Evolutionary conservation across 768 basidiomycete species (phyloP), one percentile per base, ranked within the genome.

Genomic region (Leccinellum rugosiceps): DNA sequence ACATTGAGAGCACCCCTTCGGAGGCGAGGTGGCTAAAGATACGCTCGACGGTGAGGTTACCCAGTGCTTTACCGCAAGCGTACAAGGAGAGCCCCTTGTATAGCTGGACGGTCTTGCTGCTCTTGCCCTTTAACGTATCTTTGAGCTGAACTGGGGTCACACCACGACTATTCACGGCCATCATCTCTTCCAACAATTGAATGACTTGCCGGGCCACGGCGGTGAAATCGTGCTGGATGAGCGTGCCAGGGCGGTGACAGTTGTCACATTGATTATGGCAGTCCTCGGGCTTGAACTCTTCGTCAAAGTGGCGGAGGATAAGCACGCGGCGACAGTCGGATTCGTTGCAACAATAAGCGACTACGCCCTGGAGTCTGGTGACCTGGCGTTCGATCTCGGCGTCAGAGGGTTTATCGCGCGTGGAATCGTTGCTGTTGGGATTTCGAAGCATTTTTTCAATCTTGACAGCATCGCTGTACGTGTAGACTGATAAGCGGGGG

Each of bases 281-380:
- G 15, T 83, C 62, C 25, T 68, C 74, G 31, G 80, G 75, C 58
- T 87, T 80, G 72, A 98, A 98, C 9, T 76, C 75, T 69, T 99
- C 92, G 59, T 84, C 85, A 64, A 97, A 98, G 71, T 92, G 91
- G n/a, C 81, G 80, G 17, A 99, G 82, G n/a, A 98, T 77, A 63
- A 92, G 90, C 6, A 83, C 79, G 3, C 97, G 87, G 14, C 97
- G 86, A 66, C 97, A 99, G 62, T 90, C 89, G 26, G 86, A 83
- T 50, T 83, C 79, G 71, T 97, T 93, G 57, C 74, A 68, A 71
- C 92, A 94, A 73, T 87, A 99, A 57, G 83, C 76, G n/a, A 86
- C 78, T 51, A 99, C 92, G 14, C 81, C 81, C 3, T 78, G 75
- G 31, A 89, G 78, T 11, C 84, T 86, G 77, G 55, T 94, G 88